Conservation (phyloP, 148 eudicot genomes). For the Heliosperma pusillum region DNA sequence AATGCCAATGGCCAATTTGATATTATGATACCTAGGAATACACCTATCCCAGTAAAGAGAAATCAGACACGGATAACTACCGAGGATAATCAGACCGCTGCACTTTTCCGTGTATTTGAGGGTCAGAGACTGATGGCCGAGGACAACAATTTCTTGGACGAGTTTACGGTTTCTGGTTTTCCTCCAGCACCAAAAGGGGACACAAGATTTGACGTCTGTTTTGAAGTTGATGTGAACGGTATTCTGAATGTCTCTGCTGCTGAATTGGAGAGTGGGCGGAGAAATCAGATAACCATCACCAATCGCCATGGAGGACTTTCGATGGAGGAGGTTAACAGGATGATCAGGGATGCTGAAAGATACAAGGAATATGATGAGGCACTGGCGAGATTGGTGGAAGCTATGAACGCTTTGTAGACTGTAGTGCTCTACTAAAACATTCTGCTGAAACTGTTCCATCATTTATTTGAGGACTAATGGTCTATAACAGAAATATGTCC, state of each 20-base stretch:
- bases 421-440: too few species aligned
- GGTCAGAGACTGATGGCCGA: slow-evolving; percentile 16
- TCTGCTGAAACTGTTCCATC: too few species aligned
- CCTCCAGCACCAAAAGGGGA: slow-evolving; percentile 1
- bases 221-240: slow-evolving; percentile 21
- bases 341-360: too few species aligned
- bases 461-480: too few species aligned
- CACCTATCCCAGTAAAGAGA: background rate
- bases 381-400: too few species aligned
- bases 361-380: too few species aligned
- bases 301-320: too few species aligned
- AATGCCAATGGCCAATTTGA: background rate
- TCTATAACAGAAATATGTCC: too few species aligned
- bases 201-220: background rate
- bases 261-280: too few species aligned
- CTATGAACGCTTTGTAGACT: too few species aligned
- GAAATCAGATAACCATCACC: too few species aligned
- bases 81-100: background rate
- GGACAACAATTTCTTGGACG: slow-evolving; percentile 15
- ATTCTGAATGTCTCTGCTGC: slow-evolving; percentile 11
- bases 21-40: background rate
- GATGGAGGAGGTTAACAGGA: too few species aligned
- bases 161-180: background rate
- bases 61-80: background rate
- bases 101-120: background rate